Evolutionary conservation across 139 green algal species (phyloP), one percentile per base, ranked within the genome.

Genomic region (Chlorella vulgaris): DNA sequence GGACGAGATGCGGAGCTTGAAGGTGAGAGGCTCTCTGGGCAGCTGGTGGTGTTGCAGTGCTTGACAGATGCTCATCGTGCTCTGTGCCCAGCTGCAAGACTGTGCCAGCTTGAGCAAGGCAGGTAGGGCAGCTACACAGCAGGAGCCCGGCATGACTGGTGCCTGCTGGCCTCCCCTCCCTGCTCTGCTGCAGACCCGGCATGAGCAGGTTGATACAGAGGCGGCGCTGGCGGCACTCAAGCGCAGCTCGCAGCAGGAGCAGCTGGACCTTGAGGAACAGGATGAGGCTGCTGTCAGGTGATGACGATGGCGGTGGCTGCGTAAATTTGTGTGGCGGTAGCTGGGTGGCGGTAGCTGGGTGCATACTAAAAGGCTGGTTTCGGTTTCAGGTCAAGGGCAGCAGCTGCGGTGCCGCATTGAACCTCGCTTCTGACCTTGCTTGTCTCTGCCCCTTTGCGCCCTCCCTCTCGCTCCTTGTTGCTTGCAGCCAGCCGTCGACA

Each of bases 1-100:
- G 76, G 96, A 99, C 63, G 96, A 99, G 84, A 96, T 98, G 92
- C 86, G 89, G 50, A 89, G 82, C 26, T 83, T 97, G 7, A 96
- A 94, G 43, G 83, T 79, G 36, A 3, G n/a, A n/a, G 74, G n/a
- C n/a, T n/a, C n/a, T n/a, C n/a, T n/a, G n/a, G n/a, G n/a, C n/a
- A n/a, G n/a, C n/a, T n/a, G n/a, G n/a, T n/a, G n/a, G n/a, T n/a
- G n/a, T n/a, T n/a, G n/a, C n/a, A n/a, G n/a, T n/a, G n/a, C n/a
- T n/a, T n/a, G n/a, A n/a, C n/a, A n/a, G n/a, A n/a, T n/a, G n/a
- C n/a, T n/a, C n/a, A n/a, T n/a, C n/a, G n/a, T n/a, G n/a, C n/a
- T n/a, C n/a, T n/a, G n/a, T n/a, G n/a, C n/a, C n/a, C n/a, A n/a
- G n/a, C n/a, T n/a, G n/a, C n/a, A n/a, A n/a, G n/a, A n/a, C n/a